A percentile compares a stretch with the other conserved stretches of the same genome.
phyloP scores from a whole-genome alignment of 768 basidiomycete species.

The Cantharellus anzutake region DNA sequence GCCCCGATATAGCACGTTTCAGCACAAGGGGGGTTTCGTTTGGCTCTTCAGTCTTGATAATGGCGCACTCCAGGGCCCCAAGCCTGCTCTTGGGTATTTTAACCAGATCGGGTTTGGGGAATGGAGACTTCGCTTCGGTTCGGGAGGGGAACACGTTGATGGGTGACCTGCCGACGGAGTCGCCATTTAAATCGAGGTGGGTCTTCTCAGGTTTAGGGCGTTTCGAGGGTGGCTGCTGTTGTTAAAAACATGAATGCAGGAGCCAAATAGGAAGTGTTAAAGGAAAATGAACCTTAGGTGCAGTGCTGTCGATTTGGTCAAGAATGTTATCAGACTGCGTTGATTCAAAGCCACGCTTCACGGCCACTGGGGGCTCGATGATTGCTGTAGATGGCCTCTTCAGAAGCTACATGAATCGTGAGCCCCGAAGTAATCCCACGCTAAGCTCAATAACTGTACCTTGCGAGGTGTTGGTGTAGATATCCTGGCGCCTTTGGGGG shows the following conservation, averaged over 20 bases:
- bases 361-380: not conserved
- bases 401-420: no score
- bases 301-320: slow-evolving; percentile 1
- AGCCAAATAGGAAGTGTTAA: not conserved
- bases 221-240: no score
- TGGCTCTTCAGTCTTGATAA: no score
- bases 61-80: no score
- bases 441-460: not conserved
- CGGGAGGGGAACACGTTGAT: not conserved
- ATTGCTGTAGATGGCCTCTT: not conserved
- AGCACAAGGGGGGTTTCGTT: no score
- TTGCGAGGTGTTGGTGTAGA: not conserved
- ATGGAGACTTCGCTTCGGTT: not conserved
- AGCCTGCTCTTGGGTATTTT: no score
- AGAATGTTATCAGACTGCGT: not conserved
- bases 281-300: not conserved
- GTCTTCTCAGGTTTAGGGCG: no score
- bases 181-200: no score
- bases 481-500: not conserved
- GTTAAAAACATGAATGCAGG: no score
- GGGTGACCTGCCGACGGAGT: no score
- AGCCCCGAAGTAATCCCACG: no score
- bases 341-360: not conserved
- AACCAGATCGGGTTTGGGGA: not conserved
- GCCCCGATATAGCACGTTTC: not conserved